Evolutionary conservation across 2,329 filamentous ascomycete species (phyloP).

Genomic region (Ophiostoma sp.): DNA sequence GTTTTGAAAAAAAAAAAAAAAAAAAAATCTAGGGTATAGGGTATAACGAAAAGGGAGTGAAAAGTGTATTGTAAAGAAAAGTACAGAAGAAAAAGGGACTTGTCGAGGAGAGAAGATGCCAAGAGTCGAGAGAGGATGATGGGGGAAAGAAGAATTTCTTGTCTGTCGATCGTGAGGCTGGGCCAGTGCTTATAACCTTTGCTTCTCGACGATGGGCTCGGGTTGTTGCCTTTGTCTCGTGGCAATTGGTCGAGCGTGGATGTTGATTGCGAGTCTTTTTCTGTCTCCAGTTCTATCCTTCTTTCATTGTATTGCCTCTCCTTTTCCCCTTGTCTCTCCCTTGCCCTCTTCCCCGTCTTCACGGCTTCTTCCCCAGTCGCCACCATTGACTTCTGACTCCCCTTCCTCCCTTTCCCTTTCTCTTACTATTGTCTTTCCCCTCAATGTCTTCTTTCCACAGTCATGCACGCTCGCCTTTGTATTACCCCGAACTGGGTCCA

Average conservation of each 20-base stretch:
- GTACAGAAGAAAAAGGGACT: not conserved
- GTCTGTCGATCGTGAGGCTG: constrained; percentile 5
- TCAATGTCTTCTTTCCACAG: not conserved
- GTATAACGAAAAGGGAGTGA: not conserved
- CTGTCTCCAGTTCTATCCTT: not conserved
- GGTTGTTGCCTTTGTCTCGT: not conserved
- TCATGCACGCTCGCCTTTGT: not conserved
- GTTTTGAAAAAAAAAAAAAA: not conserved
- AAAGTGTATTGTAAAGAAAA: not conserved
- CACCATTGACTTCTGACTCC: not conserved
- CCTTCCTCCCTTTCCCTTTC: not conserved
- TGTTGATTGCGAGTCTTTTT: not conserved
- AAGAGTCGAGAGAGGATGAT: not conserved
- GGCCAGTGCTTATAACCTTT: not conserved
- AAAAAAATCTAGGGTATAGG: not conserved
- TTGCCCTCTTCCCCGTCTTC: not conserved
- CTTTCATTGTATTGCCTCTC: not conserved
- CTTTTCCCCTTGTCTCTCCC: not conserved
- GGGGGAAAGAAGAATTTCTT: not conserved
- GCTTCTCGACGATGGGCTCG: not conserved
- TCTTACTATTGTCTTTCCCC: not conserved
- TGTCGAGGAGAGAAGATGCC: not conserved
- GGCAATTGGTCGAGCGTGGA: not conserved
- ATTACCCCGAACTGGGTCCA: not conserved
- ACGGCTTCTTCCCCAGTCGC: not conserved